phyloP scores from a whole-genome alignment of 164 flowering plant species.

The Houttuynia cordata region DNA sequence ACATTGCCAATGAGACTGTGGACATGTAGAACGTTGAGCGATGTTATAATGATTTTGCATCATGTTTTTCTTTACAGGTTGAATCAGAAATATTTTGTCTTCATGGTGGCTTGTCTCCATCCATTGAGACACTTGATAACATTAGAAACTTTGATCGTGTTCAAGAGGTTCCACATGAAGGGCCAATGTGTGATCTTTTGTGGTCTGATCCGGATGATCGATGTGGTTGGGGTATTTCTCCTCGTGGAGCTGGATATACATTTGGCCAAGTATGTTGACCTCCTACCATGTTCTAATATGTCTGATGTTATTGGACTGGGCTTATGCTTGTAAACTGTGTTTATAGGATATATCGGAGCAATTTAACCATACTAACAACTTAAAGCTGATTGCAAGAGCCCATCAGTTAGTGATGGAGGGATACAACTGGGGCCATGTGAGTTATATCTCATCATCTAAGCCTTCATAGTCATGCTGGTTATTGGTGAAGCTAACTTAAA shows the following conservation, averaged over 20 bases:
- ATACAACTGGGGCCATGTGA: constrained; percentile 97
- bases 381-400: constrained; percentile 95
- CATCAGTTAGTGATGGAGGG: constrained; percentile 99
- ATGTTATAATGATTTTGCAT: neutral
- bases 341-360: constrained; percentile 97
- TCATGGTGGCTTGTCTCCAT: constrained; percentile 94
- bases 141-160: constrained; percentile 89
- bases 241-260: constrained; percentile 94
- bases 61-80: constrained; percentile 33
- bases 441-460: neutral
- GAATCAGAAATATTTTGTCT: constrained; percentile 96
- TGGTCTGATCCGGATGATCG: constrained; percentile 99
- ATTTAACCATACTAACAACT: constrained; percentile 80
- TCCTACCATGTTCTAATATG: neutral
- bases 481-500: neutral
- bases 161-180: constrained; percentile 97
- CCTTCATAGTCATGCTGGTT: neutral
- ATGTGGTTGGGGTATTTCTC: constrained; percentile 98
- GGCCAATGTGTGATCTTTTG: constrained; percentile 93
- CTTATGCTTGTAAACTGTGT: neutral
- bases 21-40: too few species aligned
- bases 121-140: constrained; percentile 88
- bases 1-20: neutral
- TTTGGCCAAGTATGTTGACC: constrained; percentile 60
- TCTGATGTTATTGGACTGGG: neutral